These are phyloP conservation scores for Tulasnella sp. DNA, from an alignment of 768 basidiomycete genomes.

Conservation along the genomic window DNA sequence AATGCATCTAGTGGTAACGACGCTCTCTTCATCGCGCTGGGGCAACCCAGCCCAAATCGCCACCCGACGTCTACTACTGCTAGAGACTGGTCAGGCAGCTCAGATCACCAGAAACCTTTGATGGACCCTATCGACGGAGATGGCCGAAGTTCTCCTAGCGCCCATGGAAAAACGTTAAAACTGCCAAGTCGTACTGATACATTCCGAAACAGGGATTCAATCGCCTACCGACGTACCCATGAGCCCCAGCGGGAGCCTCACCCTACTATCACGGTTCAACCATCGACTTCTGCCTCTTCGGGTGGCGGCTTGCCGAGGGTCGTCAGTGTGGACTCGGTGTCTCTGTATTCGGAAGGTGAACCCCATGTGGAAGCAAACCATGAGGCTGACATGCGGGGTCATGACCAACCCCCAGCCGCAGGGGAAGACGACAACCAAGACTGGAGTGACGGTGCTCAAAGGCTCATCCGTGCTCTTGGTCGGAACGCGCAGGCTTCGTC, in stretches of 20 bases:
- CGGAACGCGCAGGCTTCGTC: not conserved
- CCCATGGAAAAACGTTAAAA: not conserved
- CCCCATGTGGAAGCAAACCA: not conserved
- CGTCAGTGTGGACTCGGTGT: conserved; percentile 4
- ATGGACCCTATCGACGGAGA: not conserved
- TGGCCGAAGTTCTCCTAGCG: not conserved
- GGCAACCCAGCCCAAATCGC: not conserved
- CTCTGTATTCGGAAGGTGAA: conserved; percentile 4
- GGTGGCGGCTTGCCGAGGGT: not conserved
- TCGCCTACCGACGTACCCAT: not conserved
- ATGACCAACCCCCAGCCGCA: not conserved
- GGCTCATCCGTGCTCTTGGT: not conserved
- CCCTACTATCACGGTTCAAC: conserved; percentile 12
- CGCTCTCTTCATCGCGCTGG: not conserved
- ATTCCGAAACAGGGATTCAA: not conserved
- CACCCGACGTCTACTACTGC: not conserved
- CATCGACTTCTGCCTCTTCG: conserved; percentile 9
- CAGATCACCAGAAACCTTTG: not conserved
- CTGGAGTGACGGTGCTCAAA: not conserved
- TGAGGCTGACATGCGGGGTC: not conserved
- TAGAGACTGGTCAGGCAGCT: not conserved
- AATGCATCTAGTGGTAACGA: not conserved
- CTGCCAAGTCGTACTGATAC: not conserved
- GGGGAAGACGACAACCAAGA: not conserved
- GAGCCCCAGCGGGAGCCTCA: not conserved